These are phyloP conservation scores for Populus hybrid DNA, from an alignment of 441 rosid species.

Conservation along the genomic window DNA sequence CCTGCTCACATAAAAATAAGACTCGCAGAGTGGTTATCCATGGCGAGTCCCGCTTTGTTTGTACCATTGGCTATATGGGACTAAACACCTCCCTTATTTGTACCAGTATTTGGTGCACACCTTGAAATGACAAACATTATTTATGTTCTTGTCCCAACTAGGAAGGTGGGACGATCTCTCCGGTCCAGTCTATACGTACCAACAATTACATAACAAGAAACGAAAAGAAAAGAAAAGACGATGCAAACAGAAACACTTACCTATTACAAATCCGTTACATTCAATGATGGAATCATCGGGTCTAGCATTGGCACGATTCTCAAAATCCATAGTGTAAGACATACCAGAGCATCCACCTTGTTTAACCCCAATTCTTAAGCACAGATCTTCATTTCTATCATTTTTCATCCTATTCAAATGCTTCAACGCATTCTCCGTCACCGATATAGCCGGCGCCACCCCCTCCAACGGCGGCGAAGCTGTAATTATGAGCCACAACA, in stretches of 20 bases:
- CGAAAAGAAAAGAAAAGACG: not conserved
- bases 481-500: slow-evolving; percentile 12
- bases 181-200: not conserved
- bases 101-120: not conserved
- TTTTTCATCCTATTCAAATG: slow-evolving; percentile 82
- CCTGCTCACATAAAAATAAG: not conserved
- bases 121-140: not conserved
- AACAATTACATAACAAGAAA: not conserved
- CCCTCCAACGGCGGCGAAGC: slow-evolving; percentile 51
- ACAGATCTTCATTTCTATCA: slow-evolving; percentile 68
- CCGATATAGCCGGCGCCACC: slow-evolving; percentile 60
- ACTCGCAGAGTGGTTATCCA: not conserved
- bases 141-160: not conserved
- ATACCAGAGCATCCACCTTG: slow-evolving; percentile 98
- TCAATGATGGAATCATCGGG: slow-evolving; percentile 84
- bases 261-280: slow-evolving; percentile 72
- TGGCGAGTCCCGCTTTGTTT: not conserved
- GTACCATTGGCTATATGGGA: not conserved
- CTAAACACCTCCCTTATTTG: not conserved
- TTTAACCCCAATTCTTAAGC: slow-evolving; percentile 89
- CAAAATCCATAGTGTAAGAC: slow-evolving; percentile 97
- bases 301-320: slow-evolving; percentile 58
- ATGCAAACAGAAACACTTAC: slow-evolving; percentile 32
- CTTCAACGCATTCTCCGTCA: slow-evolving; percentile 74
- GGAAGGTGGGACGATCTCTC: not conserved